These are phyloP conservation scores for Lentinula novae-zelandiae DNA, from an alignment of 1,284 basidiomycete species.

Conservation along the genomic window DNA sequence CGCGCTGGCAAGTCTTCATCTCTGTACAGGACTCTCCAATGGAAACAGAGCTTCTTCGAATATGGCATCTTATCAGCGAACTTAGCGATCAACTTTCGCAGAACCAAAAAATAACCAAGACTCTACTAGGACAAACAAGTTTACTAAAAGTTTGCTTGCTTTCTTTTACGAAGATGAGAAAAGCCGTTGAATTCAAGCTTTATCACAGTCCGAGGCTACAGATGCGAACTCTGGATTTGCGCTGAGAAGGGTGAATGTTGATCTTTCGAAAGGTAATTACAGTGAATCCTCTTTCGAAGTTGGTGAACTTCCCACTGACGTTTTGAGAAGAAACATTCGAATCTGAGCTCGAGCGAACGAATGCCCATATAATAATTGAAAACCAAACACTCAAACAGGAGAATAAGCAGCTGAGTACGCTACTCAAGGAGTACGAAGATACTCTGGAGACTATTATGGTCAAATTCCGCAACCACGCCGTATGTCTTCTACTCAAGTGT, in stretches of 20 bases:
- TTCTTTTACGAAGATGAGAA: not conserved
- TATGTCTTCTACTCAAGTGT: slow-evolving; percentile 40
- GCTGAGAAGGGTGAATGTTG: slow-evolving; percentile 88
- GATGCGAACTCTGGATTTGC: slow-evolving; percentile 79
- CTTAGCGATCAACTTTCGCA: slow-evolving; percentile 83
- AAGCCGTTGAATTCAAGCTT: slow-evolving; percentile 4
- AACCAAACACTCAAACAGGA: slow-evolving; percentile 91
- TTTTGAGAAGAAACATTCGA: slow-evolving; percentile 77
- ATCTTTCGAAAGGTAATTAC: slow-evolving; percentile 77
- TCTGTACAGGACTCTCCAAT: slow-evolving; percentile 26
- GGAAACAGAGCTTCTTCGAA: slow-evolving; percentile 71
- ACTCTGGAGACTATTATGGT: slow-evolving; percentile 96
- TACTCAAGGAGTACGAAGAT: slow-evolving; percentile 93
- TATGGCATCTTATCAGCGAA: slow-evolving; percentile 80
- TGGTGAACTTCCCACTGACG: not conserved
- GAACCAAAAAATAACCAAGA: slow-evolving; percentile 77
- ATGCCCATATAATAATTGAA: slow-evolving; percentile 89
- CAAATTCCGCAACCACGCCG: slow-evolving; percentile 91
- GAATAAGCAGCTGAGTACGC: slow-evolving; percentile 86
- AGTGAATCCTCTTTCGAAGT: not conserved
- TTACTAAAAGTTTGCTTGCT: slow-evolving; percentile 55
- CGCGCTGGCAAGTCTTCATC: not conserved
- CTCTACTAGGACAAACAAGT: slow-evolving; percentile 71
- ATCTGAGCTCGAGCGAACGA: slow-evolving; percentile 87
- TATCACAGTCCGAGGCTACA: slow-evolving; percentile 70